phyloP scores from a whole-genome alignment of 176 grass and related monocot species.

The Oryza nivara region DNA sequence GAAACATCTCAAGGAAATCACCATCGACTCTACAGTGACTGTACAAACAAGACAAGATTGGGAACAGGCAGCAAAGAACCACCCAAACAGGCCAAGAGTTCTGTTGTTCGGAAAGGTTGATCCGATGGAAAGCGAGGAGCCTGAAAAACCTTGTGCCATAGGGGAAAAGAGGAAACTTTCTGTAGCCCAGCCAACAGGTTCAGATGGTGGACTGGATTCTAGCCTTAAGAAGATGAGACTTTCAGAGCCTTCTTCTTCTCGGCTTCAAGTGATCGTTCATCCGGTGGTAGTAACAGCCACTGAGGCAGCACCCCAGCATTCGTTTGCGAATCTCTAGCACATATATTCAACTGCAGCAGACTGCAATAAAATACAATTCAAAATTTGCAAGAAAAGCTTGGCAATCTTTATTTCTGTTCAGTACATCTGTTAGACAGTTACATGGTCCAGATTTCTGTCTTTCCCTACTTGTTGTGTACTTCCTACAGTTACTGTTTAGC shows the following conservation, averaged over 20 bases:
- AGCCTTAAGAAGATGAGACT: conserved; percentile 24
- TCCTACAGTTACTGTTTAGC: no score
- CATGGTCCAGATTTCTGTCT: no score
- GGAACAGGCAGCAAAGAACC: conserved; percentile 30
- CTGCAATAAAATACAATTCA: no score
- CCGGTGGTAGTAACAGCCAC: not conserved
- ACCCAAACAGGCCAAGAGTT: conserved; percentile 45
- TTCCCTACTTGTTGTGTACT: no score
- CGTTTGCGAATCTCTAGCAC: not conserved
- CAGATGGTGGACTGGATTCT: not conserved
- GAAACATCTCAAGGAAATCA: conserved; percentile 43
- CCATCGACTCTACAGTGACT: not conserved
- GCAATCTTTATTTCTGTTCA: no score
- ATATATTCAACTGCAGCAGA: no score
- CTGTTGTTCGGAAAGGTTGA: not conserved
- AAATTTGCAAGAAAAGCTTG: no score
- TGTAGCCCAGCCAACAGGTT: not conserved
- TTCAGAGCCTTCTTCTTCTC: conserved; percentile 13
- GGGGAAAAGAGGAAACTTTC: conserved; percentile 17
- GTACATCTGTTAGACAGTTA: no score
- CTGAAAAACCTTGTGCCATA: not conserved
- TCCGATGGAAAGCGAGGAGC: not conserved
- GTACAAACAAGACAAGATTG: conserved; percentile 31
- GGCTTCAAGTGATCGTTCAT: not conserved
- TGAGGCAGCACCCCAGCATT: not conserved